Evolutionary conservation across 2,329 filamentous ascomycete genomes (phyloP).

Genomic region (Colletotrichum tabaci): DNA sequence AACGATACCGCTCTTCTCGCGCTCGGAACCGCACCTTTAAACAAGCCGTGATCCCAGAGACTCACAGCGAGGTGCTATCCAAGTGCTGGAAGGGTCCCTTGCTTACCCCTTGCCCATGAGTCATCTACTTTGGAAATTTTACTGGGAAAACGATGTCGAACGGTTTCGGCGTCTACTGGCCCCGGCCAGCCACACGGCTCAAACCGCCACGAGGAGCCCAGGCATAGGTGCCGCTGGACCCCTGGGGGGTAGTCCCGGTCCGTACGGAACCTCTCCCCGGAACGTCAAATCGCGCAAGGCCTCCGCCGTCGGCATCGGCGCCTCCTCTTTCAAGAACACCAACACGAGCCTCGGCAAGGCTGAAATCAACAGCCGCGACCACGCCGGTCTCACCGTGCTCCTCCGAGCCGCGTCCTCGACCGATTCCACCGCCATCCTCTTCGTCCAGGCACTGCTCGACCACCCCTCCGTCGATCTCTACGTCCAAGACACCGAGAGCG

Average conservation of each 20-base stretch:
- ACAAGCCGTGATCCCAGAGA: conserved; percentile 89
- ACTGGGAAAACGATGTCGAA: conserved; percentile 98
- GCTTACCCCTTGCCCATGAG: conserved; percentile 79
- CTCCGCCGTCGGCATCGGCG: conserved; percentile 63
- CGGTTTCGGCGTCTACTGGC: conserved; percentile 91
- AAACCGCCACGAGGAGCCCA: conserved; percentile 69
- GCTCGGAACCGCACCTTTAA: conserved; percentile 80
- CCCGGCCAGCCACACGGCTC: conserved; percentile 73
- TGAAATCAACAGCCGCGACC: conserved; percentile 89
- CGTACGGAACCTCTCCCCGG: conserved; percentile 66
- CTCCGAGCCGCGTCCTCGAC: conserved; percentile 87
- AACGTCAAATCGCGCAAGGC: conserved; percentile 66
- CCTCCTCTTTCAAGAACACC: conserved; percentile 61
- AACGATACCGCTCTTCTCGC: conserved; percentile 47
- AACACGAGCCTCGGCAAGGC: conserved; percentile 63
- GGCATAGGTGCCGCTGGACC: conserved; percentile 56
- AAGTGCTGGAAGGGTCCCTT: conserved; percentile 62
- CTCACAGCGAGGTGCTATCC: conserved; percentile 88
- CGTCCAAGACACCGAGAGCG: conserved; percentile 89
- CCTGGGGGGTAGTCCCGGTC: conserved; percentile 57
- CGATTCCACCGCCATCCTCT: conserved; percentile 77
- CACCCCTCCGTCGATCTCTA: conserved; percentile 90
- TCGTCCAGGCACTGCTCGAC: conserved; percentile 84
- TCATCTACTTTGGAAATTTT: conserved; percentile 96
- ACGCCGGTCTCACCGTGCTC: conserved; percentile 85